Conservation (phyloP, 73 alveolate species). For the Tetrahymena borealis region DNA sequence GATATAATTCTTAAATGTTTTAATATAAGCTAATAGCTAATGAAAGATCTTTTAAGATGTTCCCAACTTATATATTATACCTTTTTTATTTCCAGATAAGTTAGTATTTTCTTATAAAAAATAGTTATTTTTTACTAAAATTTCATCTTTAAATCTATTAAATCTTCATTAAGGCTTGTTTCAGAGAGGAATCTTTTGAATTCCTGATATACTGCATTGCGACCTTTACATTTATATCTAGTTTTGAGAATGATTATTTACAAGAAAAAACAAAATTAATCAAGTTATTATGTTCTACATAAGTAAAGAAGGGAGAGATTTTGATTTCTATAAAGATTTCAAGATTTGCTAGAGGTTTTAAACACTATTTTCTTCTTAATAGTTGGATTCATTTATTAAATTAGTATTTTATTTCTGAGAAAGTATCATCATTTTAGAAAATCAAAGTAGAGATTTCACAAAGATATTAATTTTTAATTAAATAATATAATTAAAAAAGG, state of each 20-base stretch:
- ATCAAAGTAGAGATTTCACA: background rate
- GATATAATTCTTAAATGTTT: background rate
- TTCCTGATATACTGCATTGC: background rate
- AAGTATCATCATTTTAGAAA: background rate
- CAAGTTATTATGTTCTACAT: background rate
- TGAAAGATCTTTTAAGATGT: background rate
- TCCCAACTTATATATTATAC: background rate
- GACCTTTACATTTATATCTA: background rate
- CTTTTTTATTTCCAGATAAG: background rate
- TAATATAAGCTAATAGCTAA: background rate
- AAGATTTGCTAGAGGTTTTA: background rate
- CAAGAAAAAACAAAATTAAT: no score
- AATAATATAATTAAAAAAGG: no score
- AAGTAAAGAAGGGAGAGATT: background rate
- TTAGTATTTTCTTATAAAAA: background rate
- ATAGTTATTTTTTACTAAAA: background rate
- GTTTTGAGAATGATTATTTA: no score
- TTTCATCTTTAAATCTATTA: background rate
- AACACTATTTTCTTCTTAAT: background rate
- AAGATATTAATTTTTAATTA: no score
- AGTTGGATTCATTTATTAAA: background rate
- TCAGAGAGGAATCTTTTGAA: background rate
- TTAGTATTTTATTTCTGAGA: background rate
- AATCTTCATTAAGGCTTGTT: background rate
- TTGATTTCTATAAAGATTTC: background rate